Conservation (phyloP, 768 basidiomycete species). For the Lepiota venenata region DNA sequence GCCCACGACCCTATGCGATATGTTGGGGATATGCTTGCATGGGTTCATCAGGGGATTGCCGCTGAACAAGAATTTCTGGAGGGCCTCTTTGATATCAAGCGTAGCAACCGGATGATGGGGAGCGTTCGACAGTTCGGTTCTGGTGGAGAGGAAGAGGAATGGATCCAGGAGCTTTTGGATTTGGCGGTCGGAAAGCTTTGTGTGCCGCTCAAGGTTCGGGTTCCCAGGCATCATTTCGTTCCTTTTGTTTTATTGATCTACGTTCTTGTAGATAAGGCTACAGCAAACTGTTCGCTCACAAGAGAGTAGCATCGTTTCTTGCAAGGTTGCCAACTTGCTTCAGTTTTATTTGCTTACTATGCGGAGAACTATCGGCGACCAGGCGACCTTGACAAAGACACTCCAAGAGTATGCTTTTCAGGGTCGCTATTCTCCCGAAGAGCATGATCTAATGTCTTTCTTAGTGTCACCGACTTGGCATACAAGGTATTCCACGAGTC, state of each 20-base stretch:
- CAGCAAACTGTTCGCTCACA: slow-evolving; percentile 92
- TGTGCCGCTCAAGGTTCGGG: slow-evolving; percentile 76
- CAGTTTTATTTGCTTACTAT: slow-evolving; percentile 95
- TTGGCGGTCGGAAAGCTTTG: slow-evolving; percentile 79
- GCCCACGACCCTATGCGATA: slow-evolving; percentile 97
- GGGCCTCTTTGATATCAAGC: slow-evolving; percentile 70
- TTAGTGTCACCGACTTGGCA: slow-evolving; percentile 75
- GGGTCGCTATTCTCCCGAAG: background rate
- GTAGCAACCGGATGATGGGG: slow-evolving; percentile 73
- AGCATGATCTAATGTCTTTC: background rate
- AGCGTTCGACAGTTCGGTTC: slow-evolving; percentile 51
- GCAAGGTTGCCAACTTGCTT: slow-evolving; percentile 91
- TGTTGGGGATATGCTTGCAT: slow-evolving; percentile 97
- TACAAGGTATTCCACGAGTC: slow-evolving; percentile 87
- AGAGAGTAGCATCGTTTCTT: slow-evolving; percentile 88
- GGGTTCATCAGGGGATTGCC: slow-evolving; percentile 96
- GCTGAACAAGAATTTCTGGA: slow-evolving; percentile 95
- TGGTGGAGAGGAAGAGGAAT: slow-evolving; percentile 67
- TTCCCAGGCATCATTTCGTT: background rate
- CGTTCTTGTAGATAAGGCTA: slow-evolving; percentile 64
- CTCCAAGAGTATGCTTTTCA: slow-evolving; percentile 66
- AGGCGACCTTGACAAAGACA: slow-evolving; percentile 71
- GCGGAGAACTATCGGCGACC: slow-evolving; percentile 85
- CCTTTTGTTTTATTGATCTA: background rate
- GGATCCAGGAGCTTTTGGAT: slow-evolving; percentile 81